phyloP scores from a whole-genome alignment of 2,329 filamentous ascomycete species.

The Paraphaeosphaeria minitans region DNA sequence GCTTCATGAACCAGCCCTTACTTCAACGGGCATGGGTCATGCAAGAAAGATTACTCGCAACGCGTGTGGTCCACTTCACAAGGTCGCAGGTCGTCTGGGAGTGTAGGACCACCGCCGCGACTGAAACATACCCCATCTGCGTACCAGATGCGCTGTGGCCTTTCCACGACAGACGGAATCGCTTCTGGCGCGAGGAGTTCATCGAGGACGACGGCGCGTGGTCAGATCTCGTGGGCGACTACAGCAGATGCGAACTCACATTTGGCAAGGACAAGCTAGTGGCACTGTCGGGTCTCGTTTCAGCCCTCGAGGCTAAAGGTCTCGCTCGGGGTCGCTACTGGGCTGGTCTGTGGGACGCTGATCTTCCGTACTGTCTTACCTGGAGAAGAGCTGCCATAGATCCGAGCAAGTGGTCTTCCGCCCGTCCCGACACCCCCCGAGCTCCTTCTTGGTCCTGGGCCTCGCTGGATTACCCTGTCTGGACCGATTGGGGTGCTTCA shows the following conservation, averaged over 20 bases:
- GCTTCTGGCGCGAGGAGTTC: constrained; percentile 10
- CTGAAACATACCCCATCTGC: constrained; percentile 4
- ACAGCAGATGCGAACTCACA: constrained; percentile 12
- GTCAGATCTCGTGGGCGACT: constrained; percentile 3
- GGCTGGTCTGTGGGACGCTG: constrained; percentile 13
- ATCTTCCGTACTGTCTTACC: constrained; percentile 11
- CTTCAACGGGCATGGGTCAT: constrained; percentile 7
- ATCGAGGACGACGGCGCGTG: constrained; percentile 10
- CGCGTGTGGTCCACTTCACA: background rate
- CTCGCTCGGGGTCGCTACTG: constrained; percentile 6
- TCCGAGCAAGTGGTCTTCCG: background rate
- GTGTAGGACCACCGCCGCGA: background rate
- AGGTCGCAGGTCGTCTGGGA: background rate
- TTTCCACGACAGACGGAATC: constrained; percentile 13
- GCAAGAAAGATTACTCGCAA: background rate
- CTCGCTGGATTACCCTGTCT: constrained; percentile 4
- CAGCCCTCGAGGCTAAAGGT: background rate
- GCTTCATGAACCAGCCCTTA: constrained; percentile 9
- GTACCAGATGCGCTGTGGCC: constrained; percentile 1
- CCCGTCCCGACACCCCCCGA: background rate
- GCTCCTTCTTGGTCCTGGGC: constrained; percentile 10
- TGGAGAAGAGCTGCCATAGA: constrained; percentile 10
- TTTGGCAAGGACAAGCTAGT: constrained; percentile 11
- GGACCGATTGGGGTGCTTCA: background rate
- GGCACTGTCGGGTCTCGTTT: constrained; percentile 8